These are phyloP conservation scores for Cytidiella melzeri DNA, from an alignment of 768 basidiomycete species.

Conservation along the genomic window DNA sequence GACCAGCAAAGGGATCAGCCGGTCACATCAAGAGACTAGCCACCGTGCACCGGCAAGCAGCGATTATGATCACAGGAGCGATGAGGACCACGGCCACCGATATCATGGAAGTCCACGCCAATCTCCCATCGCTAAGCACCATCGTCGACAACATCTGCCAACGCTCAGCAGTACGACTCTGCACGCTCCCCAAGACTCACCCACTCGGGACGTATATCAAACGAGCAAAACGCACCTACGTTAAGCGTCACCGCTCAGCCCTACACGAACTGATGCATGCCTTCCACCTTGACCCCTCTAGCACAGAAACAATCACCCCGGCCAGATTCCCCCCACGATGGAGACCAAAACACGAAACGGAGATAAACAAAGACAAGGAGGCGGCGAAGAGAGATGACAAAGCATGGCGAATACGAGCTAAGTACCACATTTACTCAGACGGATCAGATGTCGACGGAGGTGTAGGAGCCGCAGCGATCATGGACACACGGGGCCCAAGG, in stretches of 20 bases:
- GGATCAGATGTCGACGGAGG: constrained; percentile 22
- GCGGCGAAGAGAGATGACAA: constrained; percentile 8
- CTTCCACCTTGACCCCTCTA: constrained; percentile 10
- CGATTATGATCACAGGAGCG: constrained; percentile 17
- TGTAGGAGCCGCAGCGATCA: constrained; percentile 26
- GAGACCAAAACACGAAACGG: neutral
- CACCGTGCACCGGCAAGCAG: constrained; percentile 18
- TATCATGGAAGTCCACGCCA: constrained; percentile 15
- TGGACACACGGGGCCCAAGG: constrained; percentile 8
- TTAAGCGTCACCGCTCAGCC: constrained; percentile 15
- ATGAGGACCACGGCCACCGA: constrained; percentile 20
- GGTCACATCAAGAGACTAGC: constrained; percentile 8
- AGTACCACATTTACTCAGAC: constrained; percentile 22
- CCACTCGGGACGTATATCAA: constrained; percentile 10
- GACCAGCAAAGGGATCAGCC: neutral
- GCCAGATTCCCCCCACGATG: constrained; percentile 9
- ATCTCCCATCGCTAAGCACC: constrained; percentile 14
- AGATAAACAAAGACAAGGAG: neutral
- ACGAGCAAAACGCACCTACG: constrained; percentile 1
- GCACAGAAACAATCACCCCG: constrained; percentile 15
- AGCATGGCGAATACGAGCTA: neutral
- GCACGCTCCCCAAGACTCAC: constrained; percentile 17
- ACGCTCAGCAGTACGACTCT: constrained; percentile 11
- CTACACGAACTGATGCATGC: constrained; percentile 19
- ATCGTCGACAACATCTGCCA: constrained; percentile 14